Evolutionary conservation across 1,284 basidiomycete species (phyloP).

Genomic region (Hemileia vastatrix): DNA sequence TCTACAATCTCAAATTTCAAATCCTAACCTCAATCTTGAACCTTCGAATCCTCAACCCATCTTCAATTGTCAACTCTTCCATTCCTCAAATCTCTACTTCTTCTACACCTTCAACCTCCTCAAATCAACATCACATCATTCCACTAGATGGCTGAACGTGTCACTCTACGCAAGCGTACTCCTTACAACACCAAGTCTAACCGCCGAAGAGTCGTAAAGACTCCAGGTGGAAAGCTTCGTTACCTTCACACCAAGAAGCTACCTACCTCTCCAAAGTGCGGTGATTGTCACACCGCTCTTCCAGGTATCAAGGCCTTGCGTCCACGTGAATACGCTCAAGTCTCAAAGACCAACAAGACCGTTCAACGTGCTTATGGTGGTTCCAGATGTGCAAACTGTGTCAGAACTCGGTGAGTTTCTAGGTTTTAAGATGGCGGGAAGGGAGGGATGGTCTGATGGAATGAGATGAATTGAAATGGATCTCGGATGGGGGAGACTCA

Average conservation of each 20-base stretch:
- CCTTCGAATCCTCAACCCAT: no score
- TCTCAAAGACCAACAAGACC: slow-evolving; percentile 90
- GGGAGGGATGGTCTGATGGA: no score
- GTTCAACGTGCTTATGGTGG: slow-evolving; percentile 89
- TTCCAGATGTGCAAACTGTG: slow-evolving; percentile 83
- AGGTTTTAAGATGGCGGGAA: slow-evolving; percentile 20
- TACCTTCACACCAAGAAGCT: slow-evolving; percentile 85
- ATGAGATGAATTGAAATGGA: no score
- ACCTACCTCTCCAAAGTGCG: slow-evolving; percentile 78
- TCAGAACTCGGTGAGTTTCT: slow-evolving; percentile 69
- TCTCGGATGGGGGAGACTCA: no score
- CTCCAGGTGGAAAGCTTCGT: slow-evolving; percentile 82
- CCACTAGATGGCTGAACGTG: slow-evolving; percentile 99
- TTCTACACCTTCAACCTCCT: no score
- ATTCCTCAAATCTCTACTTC: no score
- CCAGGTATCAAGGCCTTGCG: slow-evolving; percentile 87
- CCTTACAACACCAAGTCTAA: slow-evolving; percentile 98
- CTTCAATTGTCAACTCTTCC: no score
- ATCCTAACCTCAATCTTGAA: no score
- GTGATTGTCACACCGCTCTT: slow-evolving; percentile 85
- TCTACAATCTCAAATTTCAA: no score
- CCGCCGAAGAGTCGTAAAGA: slow-evolving; percentile 90
- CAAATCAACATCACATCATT: no score
- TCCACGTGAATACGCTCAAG: slow-evolving; percentile 75
- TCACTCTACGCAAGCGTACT: slow-evolving; percentile 96